Evolutionary conservation across 192 early-diverging fungal species (phyloP), one percentile per base, ranked within the genome.

Genomic region (Coemansia sp.): DNA sequence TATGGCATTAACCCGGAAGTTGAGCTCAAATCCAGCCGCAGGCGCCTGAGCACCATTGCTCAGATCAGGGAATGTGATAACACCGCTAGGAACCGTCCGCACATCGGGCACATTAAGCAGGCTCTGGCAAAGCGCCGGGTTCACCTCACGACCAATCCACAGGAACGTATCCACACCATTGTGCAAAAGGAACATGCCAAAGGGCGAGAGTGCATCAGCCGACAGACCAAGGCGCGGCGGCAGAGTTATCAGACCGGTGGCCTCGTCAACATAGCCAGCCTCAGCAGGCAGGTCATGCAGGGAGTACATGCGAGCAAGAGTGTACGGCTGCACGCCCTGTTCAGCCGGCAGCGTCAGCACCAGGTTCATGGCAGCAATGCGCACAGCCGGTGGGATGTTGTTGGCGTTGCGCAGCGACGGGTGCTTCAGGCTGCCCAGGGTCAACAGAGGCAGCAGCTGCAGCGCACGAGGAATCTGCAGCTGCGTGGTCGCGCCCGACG

Each of bases 111-210:
- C 60, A 38, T 67, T 61, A 52, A 98, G 86, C 48, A 98, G 78
- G 42, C 81, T 77, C 29, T 78, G 67, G 48, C 81, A 83, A 4
- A 95, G 51, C 30, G 89, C 81, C n/a, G 90, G 86, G 15, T 73
- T 72, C 8, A 82, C 86, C n/a, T 81, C 83, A 30, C 90, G 80
- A 5, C 91, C 90, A 27, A 98, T 74, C 90, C 91, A 97, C 38
- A 98, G 58, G 66, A 90, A 94, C 18, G 90, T 83, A 50, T 93
- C 91, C 23, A 80, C 64, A 8, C 90, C 84, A 46, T 87, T 85
- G 25, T 93, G 87, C 38, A 98, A 68, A 57, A 98, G 78, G 64
- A 86, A 97, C n/a, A 89, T 62, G 20, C 93, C 93, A 49, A 85
- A 78, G 5, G 89, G 86, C 30, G 90, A 83, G 5, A 98, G 81